Evolutionary conservation across 1,284 basidiomycete species (phyloP).

Genomic region (Cryptococcus maquisensis): DNA sequence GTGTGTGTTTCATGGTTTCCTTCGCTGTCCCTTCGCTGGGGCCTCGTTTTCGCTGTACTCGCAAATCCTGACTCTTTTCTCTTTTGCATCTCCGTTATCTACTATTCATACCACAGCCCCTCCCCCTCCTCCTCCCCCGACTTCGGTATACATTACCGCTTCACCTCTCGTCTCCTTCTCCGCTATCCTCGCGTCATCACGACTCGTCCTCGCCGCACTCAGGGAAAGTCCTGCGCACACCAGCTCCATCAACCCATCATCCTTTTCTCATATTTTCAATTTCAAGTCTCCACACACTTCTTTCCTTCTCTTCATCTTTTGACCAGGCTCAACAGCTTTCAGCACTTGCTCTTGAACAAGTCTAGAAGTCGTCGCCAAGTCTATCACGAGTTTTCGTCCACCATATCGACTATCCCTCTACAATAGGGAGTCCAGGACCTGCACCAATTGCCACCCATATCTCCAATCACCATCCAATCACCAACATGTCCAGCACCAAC

Average conservation of each 20-base stretch:
- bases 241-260: too few species aligned
- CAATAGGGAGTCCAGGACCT: background rate
- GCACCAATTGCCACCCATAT: background rate
- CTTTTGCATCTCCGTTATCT: background rate
- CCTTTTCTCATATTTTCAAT: background rate
- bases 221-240: background rate
- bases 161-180: background rate
- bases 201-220: background rate
- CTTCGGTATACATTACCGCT: background rate
- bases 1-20: too few species aligned
- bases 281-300: background rate
- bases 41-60: too few species aligned
- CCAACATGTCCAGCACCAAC: constrained; percentile 27
- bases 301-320: background rate
- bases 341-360: background rate
- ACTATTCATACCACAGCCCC: background rate
- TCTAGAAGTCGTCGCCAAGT: too few species aligned
- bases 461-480: background rate
- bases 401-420: background rate
- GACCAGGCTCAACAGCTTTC: background rate
- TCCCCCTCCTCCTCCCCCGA: background rate
- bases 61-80: too few species aligned
- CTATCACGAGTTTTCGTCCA: too few species aligned
- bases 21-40: too few species aligned
- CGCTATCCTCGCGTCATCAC: too few species aligned